Base-by-base conservation (phyloP, 2,329 filamentous ascomycete species). In the Neonectria sp. region DNA sequence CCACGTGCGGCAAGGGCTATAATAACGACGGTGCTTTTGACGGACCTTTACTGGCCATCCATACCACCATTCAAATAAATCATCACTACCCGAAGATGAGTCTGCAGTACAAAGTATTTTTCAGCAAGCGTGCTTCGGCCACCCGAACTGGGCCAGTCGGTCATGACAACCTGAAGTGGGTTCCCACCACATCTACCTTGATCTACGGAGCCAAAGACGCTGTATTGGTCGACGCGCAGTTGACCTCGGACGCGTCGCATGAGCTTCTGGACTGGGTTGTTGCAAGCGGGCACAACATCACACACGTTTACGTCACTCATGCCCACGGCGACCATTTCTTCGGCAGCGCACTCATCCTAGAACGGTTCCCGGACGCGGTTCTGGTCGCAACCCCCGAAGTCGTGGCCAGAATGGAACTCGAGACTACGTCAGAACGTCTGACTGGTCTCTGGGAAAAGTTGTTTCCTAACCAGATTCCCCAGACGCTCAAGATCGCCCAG, bases 121-220 rank as follows among this genome's bases (percentile, higher is more conserved):
- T 21, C 43, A 45, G 43, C n/a, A 45, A 21, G 17, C 43, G 43
- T 11, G 17, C 17, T 45, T 45, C 43, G 9, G 43, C 43, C 43
- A 45, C 43, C 6, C 43, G 43, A n/a, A 45, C 43, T 7, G 43
- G 43, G 17, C 43, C 43, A n/a, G 17, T 2, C 6, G 43, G 43
- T 11, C 43, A 45, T n/a, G 43, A 45, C 43, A 45, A 45, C 43
- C 43, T 45, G 6, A 45, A 45, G 9, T 45, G 43, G 43, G 43
- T 45, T 7, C 43, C 43, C 17, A 45, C 43, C 15, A 45, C 43
- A 2, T 45, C 43, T 45, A 45, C 43, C 9, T 45, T 45, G 43
- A 45, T 60, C 13, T 48, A 60, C 15, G 58, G 48, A 24, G 24
- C 17, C 17, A 53, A 33, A 11, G 58, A 60, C 4, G 43, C 43